These are phyloP conservation scores for Ophiostoma novo-ulmi DNA, from an alignment of 2,329 filamentous ascomycete species.

Conservation along the genomic window DNA sequence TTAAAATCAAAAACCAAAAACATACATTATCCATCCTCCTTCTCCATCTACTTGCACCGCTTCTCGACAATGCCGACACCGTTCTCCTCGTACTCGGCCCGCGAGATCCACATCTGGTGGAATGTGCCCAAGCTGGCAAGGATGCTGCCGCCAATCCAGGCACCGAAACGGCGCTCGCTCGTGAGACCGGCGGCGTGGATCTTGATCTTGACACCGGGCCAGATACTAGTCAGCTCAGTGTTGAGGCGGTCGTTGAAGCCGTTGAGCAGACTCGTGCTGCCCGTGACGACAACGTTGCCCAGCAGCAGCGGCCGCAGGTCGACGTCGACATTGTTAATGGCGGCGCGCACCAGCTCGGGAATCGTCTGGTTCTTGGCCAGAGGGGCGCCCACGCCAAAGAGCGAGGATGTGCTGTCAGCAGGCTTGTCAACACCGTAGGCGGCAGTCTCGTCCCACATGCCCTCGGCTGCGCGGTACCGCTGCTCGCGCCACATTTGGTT, in stretches of 20 bases:
- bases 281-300: constrained; percentile 87
- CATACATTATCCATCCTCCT: constrained; percentile 10
- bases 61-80: constrained; percentile 88
- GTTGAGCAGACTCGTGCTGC: constrained; percentile 78
- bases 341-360: constrained; percentile 71
- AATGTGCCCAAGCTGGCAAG: constrained; percentile 92
- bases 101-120: constrained; percentile 98
- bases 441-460: constrained; percentile 81
- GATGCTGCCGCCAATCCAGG: constrained; percentile 96
- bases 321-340: constrained; percentile 76
- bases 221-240: constrained; percentile 73
- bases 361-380: constrained; percentile 71
- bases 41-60: constrained; percentile 79
- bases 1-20: background rate
- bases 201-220: constrained; percentile 79
- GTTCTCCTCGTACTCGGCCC: constrained; percentile 96
- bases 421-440: constrained; percentile 46
- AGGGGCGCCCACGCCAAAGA: constrained; percentile 20
- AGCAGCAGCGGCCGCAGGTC: constrained; percentile 80
- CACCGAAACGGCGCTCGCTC: constrained; percentile 80
- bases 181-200: constrained; percentile 82
- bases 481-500: constrained; percentile 93
- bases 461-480: constrained; percentile 79
- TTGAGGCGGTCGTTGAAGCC: constrained; percentile 89
- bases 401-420: constrained; percentile 29